Conservation (phyloP, 495 filamentous ascomycete genomes). For the Aspergillus sclerotioniger region DNA sequence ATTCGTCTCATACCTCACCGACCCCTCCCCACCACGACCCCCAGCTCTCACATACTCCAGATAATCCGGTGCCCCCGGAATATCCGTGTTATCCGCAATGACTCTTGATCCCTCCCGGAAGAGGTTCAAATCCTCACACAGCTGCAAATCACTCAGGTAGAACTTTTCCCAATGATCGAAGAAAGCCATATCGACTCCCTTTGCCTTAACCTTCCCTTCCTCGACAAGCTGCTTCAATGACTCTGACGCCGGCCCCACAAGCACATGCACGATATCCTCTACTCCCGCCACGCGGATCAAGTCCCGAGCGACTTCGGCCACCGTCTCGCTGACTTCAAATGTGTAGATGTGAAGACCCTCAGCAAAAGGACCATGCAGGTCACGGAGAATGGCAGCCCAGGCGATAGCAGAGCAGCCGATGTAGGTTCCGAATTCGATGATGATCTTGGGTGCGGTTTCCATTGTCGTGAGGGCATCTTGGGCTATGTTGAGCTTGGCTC, state of each 20-base stretch:
- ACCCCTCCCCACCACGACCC: slow-evolving; percentile 1
- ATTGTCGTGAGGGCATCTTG: slow-evolving; percentile 15
- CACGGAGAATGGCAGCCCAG: slow-evolving; percentile 31
- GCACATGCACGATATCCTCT: slow-evolving; percentile 27
- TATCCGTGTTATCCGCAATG: slow-evolving; percentile 30
- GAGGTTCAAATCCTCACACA: slow-evolving; percentile 27
- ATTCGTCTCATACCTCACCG: slow-evolving; percentile 23
- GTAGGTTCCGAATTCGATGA: slow-evolving; percentile 37
- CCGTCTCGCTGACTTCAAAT: slow-evolving; percentile 29
- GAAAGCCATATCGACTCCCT: slow-evolving; percentile 27
- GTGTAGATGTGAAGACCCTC: slow-evolving; percentile 27
- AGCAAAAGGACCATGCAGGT: slow-evolving; percentile 16
- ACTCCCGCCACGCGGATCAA: slow-evolving; percentile 29
- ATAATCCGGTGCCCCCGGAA: slow-evolving; percentile 30
- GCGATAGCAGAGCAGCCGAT: slow-evolving; percentile 32
- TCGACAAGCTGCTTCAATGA: slow-evolving; percentile 23
- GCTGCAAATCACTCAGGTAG: slow-evolving; percentile 31
- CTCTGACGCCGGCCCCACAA: slow-evolving; percentile 27
- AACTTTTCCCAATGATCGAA: slow-evolving; percentile 35
- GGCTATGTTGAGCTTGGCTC: slow-evolving; percentile 19
- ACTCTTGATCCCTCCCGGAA: slow-evolving; percentile 23
- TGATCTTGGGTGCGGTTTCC: slow-evolving; percentile 19
- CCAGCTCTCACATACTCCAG: slow-evolving; percentile 29
- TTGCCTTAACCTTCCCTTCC: slow-evolving; percentile 19
- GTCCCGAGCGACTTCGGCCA: slow-evolving; percentile 25